Evolutionary conservation across 306 rosid species (phyloP), one percentile per base, ranked within the genome.

Genomic region (Cotoneaster glaucophyllus): DNA sequence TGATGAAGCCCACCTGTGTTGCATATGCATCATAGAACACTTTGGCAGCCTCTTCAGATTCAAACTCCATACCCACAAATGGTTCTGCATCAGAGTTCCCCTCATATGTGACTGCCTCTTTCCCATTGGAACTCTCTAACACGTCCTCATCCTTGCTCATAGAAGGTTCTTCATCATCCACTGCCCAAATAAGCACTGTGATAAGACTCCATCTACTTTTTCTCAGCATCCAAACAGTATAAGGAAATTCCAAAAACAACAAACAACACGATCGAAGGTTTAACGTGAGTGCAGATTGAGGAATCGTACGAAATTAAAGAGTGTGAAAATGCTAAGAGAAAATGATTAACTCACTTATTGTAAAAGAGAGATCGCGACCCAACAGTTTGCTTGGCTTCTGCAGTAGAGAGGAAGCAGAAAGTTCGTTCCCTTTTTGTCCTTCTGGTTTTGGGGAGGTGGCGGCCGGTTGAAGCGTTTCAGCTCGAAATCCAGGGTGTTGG

Each of bases 61-160:
- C 89, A 76, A 86, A 86, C 64, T 84, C 87, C 90, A 86, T 84
- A 39, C 90, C 90, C 56, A 84, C 78, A 67, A 34, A 82, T 2
- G 90, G 87, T 78, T 86, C 87, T 31, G 72, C 74, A 26, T 77
- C 82, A 2, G 75, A 66, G 67, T 15, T 65, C 37, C 67, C 84
- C 25, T 77, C 80, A 73, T 31, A 52, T 18, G 76, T 22, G 44
- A 22, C 53, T 2, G 71, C 69, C 44, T 64, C 85, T 39, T 83
- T 79, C 32, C 78, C 85, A 67, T 48, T 81, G 18, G 72, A 79
- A 65, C 74, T 74, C 67, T 81, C 84, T 44, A 81, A 12, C 70
- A 71, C 44, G 58, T 81, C 80, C 69, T 78, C 87, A 59, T 86
- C 84, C 45, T 83, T 76, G n/a, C 74, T 29, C 2, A 58, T 43